Evolutionary conservation across 2,329 filamentous ascomycete species (phyloP).

Genomic region (Venturia asperata): DNA sequence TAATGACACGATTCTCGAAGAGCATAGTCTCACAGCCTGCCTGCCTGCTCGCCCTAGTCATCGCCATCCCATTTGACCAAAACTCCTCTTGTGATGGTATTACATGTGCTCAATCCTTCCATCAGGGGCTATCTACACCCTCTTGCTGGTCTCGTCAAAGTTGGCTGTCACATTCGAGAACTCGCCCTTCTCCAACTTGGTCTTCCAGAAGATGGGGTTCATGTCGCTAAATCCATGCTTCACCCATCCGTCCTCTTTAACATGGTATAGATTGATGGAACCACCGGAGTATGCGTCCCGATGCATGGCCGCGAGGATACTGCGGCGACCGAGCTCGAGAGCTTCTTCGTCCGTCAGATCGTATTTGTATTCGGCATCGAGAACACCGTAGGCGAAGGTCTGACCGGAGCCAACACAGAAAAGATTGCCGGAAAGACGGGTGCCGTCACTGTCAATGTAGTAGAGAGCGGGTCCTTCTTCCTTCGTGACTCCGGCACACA

Average conservation of each 20-base stretch:
- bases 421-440: conserved; percentile 82
- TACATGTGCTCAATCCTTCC: background rate
- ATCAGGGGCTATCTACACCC: background rate
- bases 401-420: conserved; percentile 98
- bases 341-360: conserved; percentile 82
- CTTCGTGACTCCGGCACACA: conserved; percentile 94
- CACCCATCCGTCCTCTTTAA: conserved; percentile 98
- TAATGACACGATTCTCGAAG: background rate
- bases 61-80: background rate
- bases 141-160: conserved; percentile 39
- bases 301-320: conserved; percentile 93
- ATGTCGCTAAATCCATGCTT: conserved; percentile 98
- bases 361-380: conserved; percentile 92
- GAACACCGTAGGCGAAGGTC: conserved; percentile 96
- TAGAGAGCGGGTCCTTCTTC: conserved; percentile 96
- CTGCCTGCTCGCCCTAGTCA: background rate
- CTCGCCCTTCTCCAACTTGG: conserved; percentile 96
- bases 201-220: conserved; percentile 99
- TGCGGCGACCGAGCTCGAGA: conserved; percentile 80
- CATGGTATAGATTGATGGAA: conserved; percentile 97
- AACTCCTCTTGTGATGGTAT: conserved; percentile 1
- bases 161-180: conserved; percentile 89
- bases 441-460: conserved; percentile 98
- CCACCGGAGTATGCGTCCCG: conserved; percentile 98
- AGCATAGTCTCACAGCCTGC: background rate